Base-by-base conservation (phyloP, 148 eudicot species). In the Amaranthus hypochondriacus region DNA sequence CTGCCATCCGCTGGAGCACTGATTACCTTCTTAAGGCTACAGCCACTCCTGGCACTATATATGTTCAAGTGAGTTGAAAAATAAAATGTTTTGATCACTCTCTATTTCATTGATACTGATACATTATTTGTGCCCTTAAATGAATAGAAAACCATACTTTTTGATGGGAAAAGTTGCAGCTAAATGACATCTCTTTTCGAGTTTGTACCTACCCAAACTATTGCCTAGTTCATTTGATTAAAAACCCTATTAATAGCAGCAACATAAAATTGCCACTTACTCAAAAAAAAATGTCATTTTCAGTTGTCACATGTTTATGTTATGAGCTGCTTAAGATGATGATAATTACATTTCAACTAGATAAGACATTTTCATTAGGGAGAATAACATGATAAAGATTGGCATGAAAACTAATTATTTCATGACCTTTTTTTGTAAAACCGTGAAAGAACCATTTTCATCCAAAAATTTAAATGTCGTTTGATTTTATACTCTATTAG, bases 11-110 rank as follows among this genome's bases (percentile, higher is more conserved):
- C 2, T 94, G 98, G 98, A 82, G 93, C 5, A 48, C 96, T 1
- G 96, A 94, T 80, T 94, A 91, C 79, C 92, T 94, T n/a, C 63
- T 94, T 2, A 93, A 93, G 81, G 96, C 98, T 13, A 84, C 96
- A 70, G 80, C 89, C 70, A 81, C 92, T 63, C 97, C 92, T 54
- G 85, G 53, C 73, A 76, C 90, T 28, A 69, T 92, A 75, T 92
- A 92, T 75, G 91, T 92, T 58, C 94, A 92, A 78, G 93, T 89
- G 76, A 82, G 83, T 43, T 39, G 28, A 44, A 0, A 21, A 13
- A 6, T 0, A 10, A 5, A 43, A n/a, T 10, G 1, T 11, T 9
- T 12, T 21, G 5, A n/a, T 10, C 5, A 2, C 43, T 9, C 43
- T 9, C 75, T 46, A 48, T 66, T 44, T 4, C 69, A 66, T 66